Base-by-base conservation (phyloP, 2,329 filamentous ascomycete species). In the Penicillium sp. region DNA sequence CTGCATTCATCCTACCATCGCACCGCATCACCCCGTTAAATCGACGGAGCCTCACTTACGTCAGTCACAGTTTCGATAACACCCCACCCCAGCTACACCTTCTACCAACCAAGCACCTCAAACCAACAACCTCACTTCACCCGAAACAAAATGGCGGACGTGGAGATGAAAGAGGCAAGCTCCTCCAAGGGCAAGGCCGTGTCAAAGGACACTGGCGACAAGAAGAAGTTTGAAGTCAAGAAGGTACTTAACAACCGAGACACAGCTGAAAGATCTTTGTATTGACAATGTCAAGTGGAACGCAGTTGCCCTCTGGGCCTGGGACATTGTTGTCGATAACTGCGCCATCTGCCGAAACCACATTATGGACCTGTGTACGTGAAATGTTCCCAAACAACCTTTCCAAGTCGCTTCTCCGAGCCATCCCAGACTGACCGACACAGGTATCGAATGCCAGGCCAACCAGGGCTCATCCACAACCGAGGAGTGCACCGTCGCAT, bases 261-360 rank as follows among this genome's bases (percentile, higher is more conserved):
- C 34, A 36, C 11, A 36, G 13, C 34, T n/a, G 34, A n/a, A 36
- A 36, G 11, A 36, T 36, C 34, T 36, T 36, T 36, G 13, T 43
- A 57, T 55, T 65, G 44, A 57, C 18, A 55, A 42, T 60, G 66
- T 59, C 41, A 68, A 97, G 93, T 99, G 94, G 94, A 97, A 97
- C 68, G 94, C 94, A 0, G 94, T 99, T 48, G 92, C 94, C 39
- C 83, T 99, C 2, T 99, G 94, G 94, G 94, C 94, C 0, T 99
- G 94, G 94, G 94, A 99, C 72, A 99, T 99, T 55, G 92, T 97
- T 31, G 94, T 99, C 57, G 94, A 99, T 78, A 99, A 99, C 83
- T 99, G 94, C 73, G 94, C 94, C 67, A 99, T 99, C 72, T 99
- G 94, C 81, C 85, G 94, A 72, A 99, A 99, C 74, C 94, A 99